Base-by-base conservation (phyloP, 2,329 filamentous ascomycete genomes). In the Fusarium phyllophilum region DNA sequence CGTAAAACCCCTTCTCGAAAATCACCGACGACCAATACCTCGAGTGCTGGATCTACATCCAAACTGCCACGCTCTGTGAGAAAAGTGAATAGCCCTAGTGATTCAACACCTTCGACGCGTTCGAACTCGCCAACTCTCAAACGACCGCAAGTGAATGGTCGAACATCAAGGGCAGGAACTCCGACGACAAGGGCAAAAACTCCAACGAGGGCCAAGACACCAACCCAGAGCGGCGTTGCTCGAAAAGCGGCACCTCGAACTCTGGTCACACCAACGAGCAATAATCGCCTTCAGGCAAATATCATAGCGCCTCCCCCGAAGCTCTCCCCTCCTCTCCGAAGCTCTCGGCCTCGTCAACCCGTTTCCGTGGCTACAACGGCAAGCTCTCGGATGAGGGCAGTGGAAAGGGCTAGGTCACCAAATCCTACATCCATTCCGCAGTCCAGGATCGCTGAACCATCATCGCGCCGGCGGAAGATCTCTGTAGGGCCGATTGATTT, bases 401-500 rank as follows among this genome's bases (percentile, higher is more conserved):
- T 88, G 9, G 92, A 93, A 67, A 86, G 87, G 54, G 85, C 90
- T 24, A 83, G 80, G 56, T 85, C 86, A 10, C 83, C 86, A n/a
- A 77, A 81, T 57, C 82, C 82, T 54, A 68, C 80, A 31, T 80
- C 79, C 29, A 77, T 78, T 55, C 77, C 77, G 31, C 66, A 78
- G 33, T 70, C 75, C 78, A 62, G 83, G 79, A 76, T 76, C 46
- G 67, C 82, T 42, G 86, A 86, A 59, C 77, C 79, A 36, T 75
- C 82, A 10, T 69, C 81, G 11, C 81, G 84, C 38, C 84, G 87
- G 66, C 85, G 87, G 48, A 90, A 90, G 78, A 85, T 90, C 58
- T 88, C 89, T 4, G 84, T 95, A 66, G 92, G 92, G 3, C 92
- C 92, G 68, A 93, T 97, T 59, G 94, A 97, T 82, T 96, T 97